Conservation (phyloP, 805 yeast genomes). For the Grigorovia transvaalensis region DNA sequence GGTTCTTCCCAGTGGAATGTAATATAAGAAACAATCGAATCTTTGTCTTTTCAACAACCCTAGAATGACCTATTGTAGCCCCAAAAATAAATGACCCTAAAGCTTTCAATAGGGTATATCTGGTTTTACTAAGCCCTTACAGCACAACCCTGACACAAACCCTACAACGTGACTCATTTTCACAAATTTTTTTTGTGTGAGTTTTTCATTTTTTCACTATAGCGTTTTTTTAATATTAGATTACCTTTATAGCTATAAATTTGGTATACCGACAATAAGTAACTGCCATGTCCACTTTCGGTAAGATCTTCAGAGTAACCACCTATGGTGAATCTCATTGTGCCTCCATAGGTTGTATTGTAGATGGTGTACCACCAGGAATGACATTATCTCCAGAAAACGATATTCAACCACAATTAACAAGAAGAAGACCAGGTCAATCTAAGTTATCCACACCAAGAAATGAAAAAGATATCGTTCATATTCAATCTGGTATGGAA, state of each 20-base stretch:
- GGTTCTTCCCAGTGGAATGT: no score
- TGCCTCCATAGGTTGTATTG: conserved; percentile 94
- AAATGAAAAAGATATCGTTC: conserved; percentile 87
- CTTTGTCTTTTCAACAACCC: no score
- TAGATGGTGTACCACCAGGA: conserved; percentile 97
- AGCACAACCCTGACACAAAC: background rate
- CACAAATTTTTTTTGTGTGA: background rate
- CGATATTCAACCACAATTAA: conserved; percentile 90
- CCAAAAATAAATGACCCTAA: no score
- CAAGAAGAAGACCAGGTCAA: conserved; percentile 98
- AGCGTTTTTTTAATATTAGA: no score
- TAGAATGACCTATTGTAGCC: no score
- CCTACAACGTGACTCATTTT: background rate
- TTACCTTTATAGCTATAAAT: no score
- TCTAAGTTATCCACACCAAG: conserved; percentile 87
- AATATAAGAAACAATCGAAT: no score
- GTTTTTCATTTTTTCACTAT: no score
- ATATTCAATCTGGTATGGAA: conserved; percentile 92
- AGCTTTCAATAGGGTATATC: no score
- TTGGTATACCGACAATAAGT: no score
- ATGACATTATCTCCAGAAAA: conserved; percentile 61
- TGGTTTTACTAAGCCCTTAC: background rate
- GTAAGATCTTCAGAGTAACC: conserved; percentile 59
- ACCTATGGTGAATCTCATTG: conserved; percentile 99
- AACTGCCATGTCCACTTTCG: conserved; percentile 65